phyloP scores from a whole-genome alignment of 306 rosid genomes.

The Prunus salicina region DNA sequence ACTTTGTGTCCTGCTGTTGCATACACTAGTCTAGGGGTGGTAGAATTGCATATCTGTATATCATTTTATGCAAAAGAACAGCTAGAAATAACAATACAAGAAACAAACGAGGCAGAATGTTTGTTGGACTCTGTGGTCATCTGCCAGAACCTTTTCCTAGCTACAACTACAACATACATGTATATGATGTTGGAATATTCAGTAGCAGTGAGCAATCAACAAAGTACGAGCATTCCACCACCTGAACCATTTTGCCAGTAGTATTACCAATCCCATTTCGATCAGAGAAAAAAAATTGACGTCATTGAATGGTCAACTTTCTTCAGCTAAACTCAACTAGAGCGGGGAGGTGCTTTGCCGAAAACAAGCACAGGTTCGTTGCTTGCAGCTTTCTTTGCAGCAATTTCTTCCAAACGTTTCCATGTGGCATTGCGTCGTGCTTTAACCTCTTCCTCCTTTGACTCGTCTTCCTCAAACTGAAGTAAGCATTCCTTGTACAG shows the following conservation, averaged over 20 bases:
- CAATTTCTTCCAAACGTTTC: conserved; percentile 69
- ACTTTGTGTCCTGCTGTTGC: too few relatives aligned
- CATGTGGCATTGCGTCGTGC: conserved; percentile 60
- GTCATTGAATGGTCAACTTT: conserved; percentile 3
- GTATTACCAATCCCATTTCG: not conserved
- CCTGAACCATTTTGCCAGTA: not conserved
- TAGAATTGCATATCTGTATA: not conserved
- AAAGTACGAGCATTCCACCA: conserved; percentile 20
- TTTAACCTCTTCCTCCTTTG: conserved; percentile 42
- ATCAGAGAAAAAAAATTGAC: not conserved
- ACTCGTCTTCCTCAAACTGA: conserved; percentile 52
- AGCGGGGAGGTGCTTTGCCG: conserved; percentile 12
- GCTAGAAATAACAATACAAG: not conserved
- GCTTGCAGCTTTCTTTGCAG: conserved; percentile 48
- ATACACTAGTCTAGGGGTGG: too few relatives aligned
- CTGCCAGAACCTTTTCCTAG: conserved; percentile 13
- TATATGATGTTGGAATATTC: not conserved
- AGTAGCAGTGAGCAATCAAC: not conserved
- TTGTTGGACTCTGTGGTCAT: not conserved
- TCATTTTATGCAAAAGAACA: not conserved
- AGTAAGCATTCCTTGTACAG: conserved; percentile 60
- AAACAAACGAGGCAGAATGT: conserved; percentile 12
- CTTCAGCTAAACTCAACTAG: conserved; percentile 13
- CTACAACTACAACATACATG: conserved; percentile 5
- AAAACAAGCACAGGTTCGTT: conserved; percentile 47